These are phyloP conservation scores for Hebeloma cylindrosporum DNA, from an alignment of 768 basidiomycete genomes.

Conservation along the genomic window DNA sequence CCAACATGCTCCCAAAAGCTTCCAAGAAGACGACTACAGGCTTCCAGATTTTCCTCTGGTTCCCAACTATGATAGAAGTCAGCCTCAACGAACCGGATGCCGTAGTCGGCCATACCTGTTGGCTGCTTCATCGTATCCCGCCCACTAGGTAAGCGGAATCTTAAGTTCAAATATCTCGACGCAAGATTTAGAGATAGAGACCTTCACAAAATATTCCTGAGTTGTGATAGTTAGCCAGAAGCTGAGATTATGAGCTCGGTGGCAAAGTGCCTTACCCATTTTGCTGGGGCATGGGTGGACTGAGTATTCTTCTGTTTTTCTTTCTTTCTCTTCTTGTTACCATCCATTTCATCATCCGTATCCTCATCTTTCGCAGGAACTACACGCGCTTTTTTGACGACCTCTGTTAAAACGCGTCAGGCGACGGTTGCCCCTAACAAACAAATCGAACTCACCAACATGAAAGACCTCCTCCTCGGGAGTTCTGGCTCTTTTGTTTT, in stretches of 20 bases:
- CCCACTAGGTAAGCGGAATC: conserved; percentile 54
- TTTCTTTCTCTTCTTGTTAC: conserved; percentile 18
- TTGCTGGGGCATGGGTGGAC: too few relatives aligned
- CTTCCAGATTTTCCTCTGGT: conserved; percentile 54
- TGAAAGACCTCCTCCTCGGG: conserved; percentile 40
- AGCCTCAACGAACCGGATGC: too few relatives aligned
- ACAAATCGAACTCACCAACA: conserved; percentile 41
- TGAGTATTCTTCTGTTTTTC: conserved; percentile 17
- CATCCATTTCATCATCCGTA: conserved; percentile 5
- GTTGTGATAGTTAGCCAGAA: neutral
- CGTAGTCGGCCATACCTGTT: too few relatives aligned
- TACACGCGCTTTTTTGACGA: conserved; percentile 59
- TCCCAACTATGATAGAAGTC: conserved; percentile 56
- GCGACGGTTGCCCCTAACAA: too few relatives aligned
- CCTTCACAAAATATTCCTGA: conserved; percentile 71
- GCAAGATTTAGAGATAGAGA: conserved; percentile 23
- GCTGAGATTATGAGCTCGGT: neutral
- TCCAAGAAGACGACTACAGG: conserved; percentile 56
- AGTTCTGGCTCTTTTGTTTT: conserved; percentile 19
- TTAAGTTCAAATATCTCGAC: neutral
- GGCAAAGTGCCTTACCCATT: conserved; percentile 50
- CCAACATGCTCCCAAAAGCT: conserved; percentile 69
- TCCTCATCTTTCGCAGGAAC: conserved; percentile 23
- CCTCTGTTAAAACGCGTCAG: conserved; percentile 48
- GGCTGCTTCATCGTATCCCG: conserved; percentile 52